These are phyloP conservation scores for Psidium guajava DNA, from an alignment of 345 rosid species.

Conservation along the genomic window DNA sequence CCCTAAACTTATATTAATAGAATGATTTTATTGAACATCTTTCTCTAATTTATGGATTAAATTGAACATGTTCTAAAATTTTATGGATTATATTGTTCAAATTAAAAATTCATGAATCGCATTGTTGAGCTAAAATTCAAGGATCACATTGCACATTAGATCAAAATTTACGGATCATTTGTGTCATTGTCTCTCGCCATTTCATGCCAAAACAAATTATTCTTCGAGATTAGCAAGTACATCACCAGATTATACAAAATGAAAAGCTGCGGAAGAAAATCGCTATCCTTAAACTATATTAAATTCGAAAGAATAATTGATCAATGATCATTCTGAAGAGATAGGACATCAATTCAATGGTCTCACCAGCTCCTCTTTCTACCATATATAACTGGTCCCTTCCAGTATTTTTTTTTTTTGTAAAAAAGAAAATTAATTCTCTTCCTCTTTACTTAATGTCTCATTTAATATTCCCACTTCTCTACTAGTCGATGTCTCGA, in stretches of 20 bases:
- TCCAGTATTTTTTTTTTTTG: not conserved
- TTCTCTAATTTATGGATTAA: too few relatives aligned
- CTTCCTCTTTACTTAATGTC: not conserved
- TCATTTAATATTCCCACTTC: not conserved
- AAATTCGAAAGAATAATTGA: fast-evolving
- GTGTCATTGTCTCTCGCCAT: not conserved
- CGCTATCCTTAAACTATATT: fast-evolving
- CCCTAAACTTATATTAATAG: too few relatives aligned
- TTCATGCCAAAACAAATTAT: not conserved
- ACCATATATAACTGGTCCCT: not conserved
- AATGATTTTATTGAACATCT: too few relatives aligned
- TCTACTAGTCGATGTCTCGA: not conserved
- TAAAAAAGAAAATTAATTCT: not conserved
- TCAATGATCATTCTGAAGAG: not conserved
- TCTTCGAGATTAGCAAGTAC: not conserved
- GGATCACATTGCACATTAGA: too few relatives aligned
- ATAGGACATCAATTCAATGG: not conserved
- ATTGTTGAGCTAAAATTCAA: too few relatives aligned
- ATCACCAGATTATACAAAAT: not conserved
- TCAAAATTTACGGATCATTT: too few relatives aligned
- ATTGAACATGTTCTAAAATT: too few relatives aligned
- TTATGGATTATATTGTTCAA: too few relatives aligned
- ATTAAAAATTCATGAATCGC: too few relatives aligned
- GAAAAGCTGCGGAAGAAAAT: not conserved
- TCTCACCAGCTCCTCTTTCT: not conserved